Evolutionary conservation across 1,139 yeast genomes (phyloP), one percentile per base, ranked within the genome.

Genomic region (Suhomyces choctaworum): DNA sequence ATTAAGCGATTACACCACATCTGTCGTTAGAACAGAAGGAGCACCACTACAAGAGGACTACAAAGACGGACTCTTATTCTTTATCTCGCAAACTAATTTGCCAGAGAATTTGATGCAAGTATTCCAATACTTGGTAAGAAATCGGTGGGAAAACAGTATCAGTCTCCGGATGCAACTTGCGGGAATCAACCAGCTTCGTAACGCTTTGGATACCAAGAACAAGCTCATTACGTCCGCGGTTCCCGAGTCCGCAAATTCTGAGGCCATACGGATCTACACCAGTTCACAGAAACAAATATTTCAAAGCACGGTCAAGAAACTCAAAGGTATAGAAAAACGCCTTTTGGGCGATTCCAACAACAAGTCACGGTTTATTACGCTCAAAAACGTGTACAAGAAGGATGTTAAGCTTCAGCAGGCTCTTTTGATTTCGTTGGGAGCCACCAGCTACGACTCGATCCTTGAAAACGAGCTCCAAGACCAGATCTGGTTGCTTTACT

Each of bases 401-500:
- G 92, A 83, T 47, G 56, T 62, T 26, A 58, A 57, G 26, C 80
- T 82, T 47, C 75, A 75, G 20, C 76, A 76, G 42, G 70, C 85
- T 2, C 56, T 83, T 21, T 56, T 79, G 14, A 56, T 80, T 13
- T 62, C 76, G 1, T 70, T 81, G 48, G 89, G 88, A 5, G 70
- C 79, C 8, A 57, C 73, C 2, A 64, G 70, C 11, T 80, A 72
- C 47, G 81, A 77, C 8, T 76, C 74, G 25, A 50, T 82, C 11
- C 50, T 73, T 2, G 66, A 66, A 7, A 53, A 65, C 26, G 67
- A 70, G 32, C 65, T 79, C 31, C 65, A 77, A 41, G 82, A 80
- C 44, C 84, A 80, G 47, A 73, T 77, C 4, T 66, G 85, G 62
- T 55, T 82, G 11, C 55, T 83, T 28, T 84, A 82, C 76, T 63